phyloP scores from a whole-genome alignment of 331 rosid species.

The Quercus tomentella region DNA sequence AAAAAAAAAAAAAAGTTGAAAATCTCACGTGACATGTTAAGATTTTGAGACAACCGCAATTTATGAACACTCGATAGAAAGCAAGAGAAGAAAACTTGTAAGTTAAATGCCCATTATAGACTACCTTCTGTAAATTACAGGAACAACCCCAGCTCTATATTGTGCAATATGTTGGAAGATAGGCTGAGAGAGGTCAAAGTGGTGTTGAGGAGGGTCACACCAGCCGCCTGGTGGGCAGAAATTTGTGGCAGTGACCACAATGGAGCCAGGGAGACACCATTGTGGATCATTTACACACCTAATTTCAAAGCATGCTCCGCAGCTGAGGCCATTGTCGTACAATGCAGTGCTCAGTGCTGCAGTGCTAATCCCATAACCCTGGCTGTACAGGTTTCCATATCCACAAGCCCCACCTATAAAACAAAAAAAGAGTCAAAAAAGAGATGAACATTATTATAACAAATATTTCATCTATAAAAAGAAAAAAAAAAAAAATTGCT shows the following conservation, averaged over 20 bases:
- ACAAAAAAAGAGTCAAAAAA: neutral
- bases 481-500: no score
- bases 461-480: neutral
- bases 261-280: slow-evolving; percentile 72
- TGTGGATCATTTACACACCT: slow-evolving; percentile 74
- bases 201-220: slow-evolving; percentile 87
- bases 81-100: neutral
- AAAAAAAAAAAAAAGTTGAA: no score
- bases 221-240: slow-evolving; percentile 97
- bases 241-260: slow-evolving; percentile 85
- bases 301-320: slow-evolving; percentile 82
- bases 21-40: no score
- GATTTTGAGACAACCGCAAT: no score
- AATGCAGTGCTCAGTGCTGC: slow-evolving; percentile 89
- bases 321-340: slow-evolving; percentile 80
- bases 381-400: slow-evolving; percentile 83
- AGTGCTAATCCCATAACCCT: slow-evolving; percentile 83
- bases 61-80: neutral
- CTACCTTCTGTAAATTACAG: slow-evolving; percentile 68
- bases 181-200: slow-evolving; percentile 90
- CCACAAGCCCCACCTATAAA: slow-evolving; percentile 91
- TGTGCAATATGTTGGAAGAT: slow-evolving; percentile 81
- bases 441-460: neutral
- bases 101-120: neutral
- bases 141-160: slow-evolving; percentile 76